These are phyloP conservation scores for Clarireedia sp. DNA, from an alignment of 2,329 filamentous ascomycete genomes.

Conservation along the genomic window DNA sequence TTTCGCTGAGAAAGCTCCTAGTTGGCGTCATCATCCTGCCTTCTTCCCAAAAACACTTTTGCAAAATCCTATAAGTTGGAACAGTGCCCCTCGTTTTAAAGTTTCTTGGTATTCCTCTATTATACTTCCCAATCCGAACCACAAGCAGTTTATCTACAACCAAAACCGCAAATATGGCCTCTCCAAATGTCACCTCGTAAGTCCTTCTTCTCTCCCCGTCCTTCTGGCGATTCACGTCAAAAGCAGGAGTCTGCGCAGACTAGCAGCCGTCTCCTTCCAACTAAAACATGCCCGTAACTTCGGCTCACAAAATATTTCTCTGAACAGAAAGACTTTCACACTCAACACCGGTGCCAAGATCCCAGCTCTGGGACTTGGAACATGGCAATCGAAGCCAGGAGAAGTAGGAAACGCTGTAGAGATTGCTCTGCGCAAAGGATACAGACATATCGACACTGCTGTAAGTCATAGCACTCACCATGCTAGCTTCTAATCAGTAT, in stretches of 20 bases:
- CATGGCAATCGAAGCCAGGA: slow-evolving; percentile 64
- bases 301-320: slow-evolving; percentile 15
- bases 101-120: not conserved
- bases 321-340: slow-evolving; percentile 47
- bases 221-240: slow-evolving; percentile 13
- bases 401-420: slow-evolving; percentile 66
- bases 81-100: not conserved
- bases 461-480: slow-evolving; percentile 15
- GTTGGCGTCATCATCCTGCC: slow-evolving; percentile 4
- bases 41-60: not conserved
- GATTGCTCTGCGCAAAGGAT: slow-evolving; percentile 57
- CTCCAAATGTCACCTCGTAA: slow-evolving; percentile 26
- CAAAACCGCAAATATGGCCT: slow-evolving; percentile 24
- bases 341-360: slow-evolving; percentile 74
- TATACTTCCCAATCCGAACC: not conserved
- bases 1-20: not conserved
- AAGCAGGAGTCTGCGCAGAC: slow-evolving; percentile 10
- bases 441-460: slow-evolving; percentile 65
- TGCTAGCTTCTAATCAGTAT: not conserved
- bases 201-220: slow-evolving; percentile 6
- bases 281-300: not conserved
- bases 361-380: slow-evolving; percentile 67
- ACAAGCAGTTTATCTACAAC: not conserved
- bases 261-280: slow-evolving; percentile 7
- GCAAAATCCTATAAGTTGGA: no score